Percentiles rank a stretch among this genome's conserved stretches.
Conservation (phyloP, 176 grass and related monocot species). For the Triticum monococcum region DNA sequence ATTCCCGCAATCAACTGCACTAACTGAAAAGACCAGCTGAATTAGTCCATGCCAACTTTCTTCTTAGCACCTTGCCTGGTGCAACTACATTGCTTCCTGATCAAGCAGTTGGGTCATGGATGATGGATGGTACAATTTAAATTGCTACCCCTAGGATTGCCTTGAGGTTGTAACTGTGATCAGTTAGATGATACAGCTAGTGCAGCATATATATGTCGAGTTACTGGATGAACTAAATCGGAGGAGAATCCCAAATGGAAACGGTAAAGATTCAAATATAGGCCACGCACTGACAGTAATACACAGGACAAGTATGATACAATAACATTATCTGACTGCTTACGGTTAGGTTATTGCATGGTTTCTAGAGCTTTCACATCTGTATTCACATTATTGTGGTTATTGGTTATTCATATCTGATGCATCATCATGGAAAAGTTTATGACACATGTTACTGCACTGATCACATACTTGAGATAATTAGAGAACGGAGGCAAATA, state of each 20-base stretch:
- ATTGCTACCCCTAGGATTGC: neutral
- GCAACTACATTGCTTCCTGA: neutral
- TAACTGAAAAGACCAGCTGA: neutral
- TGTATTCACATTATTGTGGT: neutral
- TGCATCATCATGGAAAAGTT: neutral
- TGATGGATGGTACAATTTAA: neutral
- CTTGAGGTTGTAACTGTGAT: neutral
- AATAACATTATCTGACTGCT: neutral
- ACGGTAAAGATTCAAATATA: neutral
- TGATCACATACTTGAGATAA: neutral
- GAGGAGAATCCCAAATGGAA: neutral
- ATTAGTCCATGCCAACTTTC: neutral
- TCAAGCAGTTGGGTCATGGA: neutral
- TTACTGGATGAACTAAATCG: neutral
- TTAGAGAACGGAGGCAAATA: neutral
- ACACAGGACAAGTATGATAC: neutral
- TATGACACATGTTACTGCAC: neutral
- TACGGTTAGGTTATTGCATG: neutral
- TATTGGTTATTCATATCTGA: neutral
- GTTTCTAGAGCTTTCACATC: neutral
- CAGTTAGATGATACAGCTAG: neutral
- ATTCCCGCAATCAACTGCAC: neutral
- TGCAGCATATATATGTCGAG: neutral
- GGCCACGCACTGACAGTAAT: neutral
- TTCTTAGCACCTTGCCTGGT: slow-evolving; percentile 1